These are phyloP conservation scores for Heterobasidion irregulare DNA, from an alignment of 1,284 basidiomycete species.

Conservation along the genomic window DNA sequence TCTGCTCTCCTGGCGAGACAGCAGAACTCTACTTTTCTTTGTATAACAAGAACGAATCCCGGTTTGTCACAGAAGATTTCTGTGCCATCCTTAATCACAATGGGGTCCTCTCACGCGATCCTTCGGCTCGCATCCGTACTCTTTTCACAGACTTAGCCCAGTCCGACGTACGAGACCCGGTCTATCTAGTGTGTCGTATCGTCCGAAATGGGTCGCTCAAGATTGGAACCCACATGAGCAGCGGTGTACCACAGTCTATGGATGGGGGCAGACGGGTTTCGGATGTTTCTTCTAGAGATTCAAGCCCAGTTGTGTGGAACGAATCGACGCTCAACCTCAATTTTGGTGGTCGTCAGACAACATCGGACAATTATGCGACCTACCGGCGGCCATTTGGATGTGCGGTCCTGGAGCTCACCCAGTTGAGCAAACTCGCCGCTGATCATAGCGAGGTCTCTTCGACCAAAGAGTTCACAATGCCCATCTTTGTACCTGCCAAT, in stretches of 20 bases:
- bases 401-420: conserved; percentile 82
- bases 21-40: conserved; percentile 93
- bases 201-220: conserved; percentile 86
- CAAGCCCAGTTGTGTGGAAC: conserved; percentile 12
- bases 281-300: conserved; percentile 33
- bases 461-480: conserved; percentile 77
- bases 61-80: conserved; percentile 93
- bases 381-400: conserved; percentile 91
- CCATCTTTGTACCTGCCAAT: conserved; percentile 79
- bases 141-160: conserved; percentile 86
- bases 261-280: conserved; percentile 42
- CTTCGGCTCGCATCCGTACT: conserved; percentile 63
- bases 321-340: conserved; percentile 14
- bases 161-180: conserved; percentile 77
- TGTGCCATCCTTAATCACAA: conserved; percentile 88
- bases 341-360: conserved; percentile 6
- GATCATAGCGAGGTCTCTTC: conserved; percentile 56
- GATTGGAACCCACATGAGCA: conserved; percentile 49
- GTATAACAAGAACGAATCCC: conserved; percentile 77
- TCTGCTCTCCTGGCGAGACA: conserved; percentile 84
- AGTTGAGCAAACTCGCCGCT: conserved; percentile 58
- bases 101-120: conserved; percentile 76
- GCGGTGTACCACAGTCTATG: conserved; percentile 28
- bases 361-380: conserved; percentile 21
- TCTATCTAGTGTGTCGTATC: conserved; percentile 87